These are phyloP conservation scores for Zygoascus bituminiphila DNA, from an alignment of 805 yeast genomes.

Conservation along the genomic window DNA sequence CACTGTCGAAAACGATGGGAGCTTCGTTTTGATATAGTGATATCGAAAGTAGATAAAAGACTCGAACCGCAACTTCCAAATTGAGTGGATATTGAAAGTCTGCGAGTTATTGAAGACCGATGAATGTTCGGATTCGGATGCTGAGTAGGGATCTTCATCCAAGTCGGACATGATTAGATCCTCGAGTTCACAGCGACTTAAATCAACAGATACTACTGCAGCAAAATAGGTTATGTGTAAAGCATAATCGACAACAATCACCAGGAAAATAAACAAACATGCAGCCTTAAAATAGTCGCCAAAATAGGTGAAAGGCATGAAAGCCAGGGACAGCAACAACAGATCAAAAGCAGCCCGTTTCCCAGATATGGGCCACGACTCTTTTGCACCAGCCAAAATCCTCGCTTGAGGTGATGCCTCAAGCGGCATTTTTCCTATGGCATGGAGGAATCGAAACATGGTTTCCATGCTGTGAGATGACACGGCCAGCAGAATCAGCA, in stretches of 20 bases:
- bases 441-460: conserved; percentile 37
- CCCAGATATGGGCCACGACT: conserved; percentile 34
- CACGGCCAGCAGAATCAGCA: conserved; percentile 35
- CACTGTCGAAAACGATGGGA: conserved; percentile 2
- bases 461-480: conserved; percentile 40
- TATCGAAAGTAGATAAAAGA: conserved; percentile 18
- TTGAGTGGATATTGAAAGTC: background rate
- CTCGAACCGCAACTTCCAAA: conserved; percentile 4
- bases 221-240: conserved; percentile 58
- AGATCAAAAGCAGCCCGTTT: conserved; percentile 24
- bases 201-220: conserved; percentile 60
- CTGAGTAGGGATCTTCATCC: background rate
- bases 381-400: conserved; percentile 31
- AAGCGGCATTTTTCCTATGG: conserved; percentile 35
- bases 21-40: conserved; percentile 3
- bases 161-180: conserved; percentile 32
- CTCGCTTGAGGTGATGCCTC: conserved; percentile 36
- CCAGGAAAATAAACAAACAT: conserved; percentile 39
- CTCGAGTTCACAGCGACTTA: conserved; percentile 52
- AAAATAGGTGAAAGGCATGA: background rate
- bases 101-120: background rate
- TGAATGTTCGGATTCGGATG: no score
- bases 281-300: conserved; percentile 31
- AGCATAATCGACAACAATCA: conserved; percentile 49
- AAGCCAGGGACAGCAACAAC: background rate